Conservation (phyloP, 257 asterid genomes). For the Thymus quinquecostatus region DNA sequence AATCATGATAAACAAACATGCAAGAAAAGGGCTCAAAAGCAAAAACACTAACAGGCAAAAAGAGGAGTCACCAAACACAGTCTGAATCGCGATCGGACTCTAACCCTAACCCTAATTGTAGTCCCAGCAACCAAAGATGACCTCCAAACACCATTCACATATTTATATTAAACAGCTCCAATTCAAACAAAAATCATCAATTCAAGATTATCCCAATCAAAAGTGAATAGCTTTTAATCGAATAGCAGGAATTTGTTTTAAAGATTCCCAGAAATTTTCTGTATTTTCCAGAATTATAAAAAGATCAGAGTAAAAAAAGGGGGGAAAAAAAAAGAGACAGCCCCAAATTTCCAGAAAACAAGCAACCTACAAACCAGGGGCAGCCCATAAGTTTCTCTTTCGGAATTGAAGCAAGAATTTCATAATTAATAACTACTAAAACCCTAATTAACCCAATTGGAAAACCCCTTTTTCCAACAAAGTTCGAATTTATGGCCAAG, state of each 20-base stretch:
- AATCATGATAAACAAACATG: slow-evolving; percentile 11
- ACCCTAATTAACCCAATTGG: slow-evolving; percentile 11
- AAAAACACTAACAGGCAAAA: slow-evolving; percentile 24
- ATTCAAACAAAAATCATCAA: slow-evolving; percentile 7
- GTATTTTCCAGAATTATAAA: background rate
- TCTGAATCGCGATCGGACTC: slow-evolving; percentile 45
- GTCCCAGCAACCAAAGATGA: slow-evolving; percentile 17
- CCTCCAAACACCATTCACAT: slow-evolving; percentile 11
- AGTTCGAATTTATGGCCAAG: slow-evolving; percentile 22
- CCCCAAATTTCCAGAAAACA: slow-evolving; percentile 28
- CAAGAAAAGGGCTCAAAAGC: background rate
- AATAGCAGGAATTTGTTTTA: slow-evolving; percentile 15
- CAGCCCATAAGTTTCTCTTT: slow-evolving; percentile 23
- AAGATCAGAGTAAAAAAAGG: slow-evolving; percentile 16
- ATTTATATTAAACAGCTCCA: slow-evolving; percentile 4
- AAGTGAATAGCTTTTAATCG: slow-evolving; percentile 16
- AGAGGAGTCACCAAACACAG: slow-evolving; percentile 16
- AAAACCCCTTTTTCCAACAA: slow-evolving; percentile 1
- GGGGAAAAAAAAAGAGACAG: too few relatives aligned
- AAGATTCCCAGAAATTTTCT: slow-evolving; percentile 21
- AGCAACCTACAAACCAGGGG: slow-evolving; percentile 34
- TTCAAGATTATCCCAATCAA: slow-evolving; percentile 9
- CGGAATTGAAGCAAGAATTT: slow-evolving; percentile 1
- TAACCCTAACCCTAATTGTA: slow-evolving; percentile 38
- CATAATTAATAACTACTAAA: background rate